These are phyloP conservation scores for Termitomyces sp. DNA, from an alignment of 768 basidiomycete genomes.

Conservation along the genomic window DNA sequence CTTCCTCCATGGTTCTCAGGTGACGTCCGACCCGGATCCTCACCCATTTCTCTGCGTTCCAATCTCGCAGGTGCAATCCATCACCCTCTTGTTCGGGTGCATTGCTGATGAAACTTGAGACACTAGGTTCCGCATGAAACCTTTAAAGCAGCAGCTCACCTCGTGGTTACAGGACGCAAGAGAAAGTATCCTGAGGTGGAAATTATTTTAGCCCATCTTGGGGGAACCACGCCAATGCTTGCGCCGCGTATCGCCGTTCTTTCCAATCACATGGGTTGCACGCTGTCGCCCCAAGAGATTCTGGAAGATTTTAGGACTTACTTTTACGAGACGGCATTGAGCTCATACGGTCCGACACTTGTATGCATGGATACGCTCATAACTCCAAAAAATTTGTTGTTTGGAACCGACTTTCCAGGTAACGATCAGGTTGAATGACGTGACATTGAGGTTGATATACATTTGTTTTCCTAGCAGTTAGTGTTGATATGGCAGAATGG, in stretches of 20 bases:
- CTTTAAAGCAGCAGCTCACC: slow-evolving; percentile 74
- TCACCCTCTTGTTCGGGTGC: not conserved
- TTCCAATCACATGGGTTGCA: slow-evolving; percentile 65
- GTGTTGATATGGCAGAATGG: slow-evolving; percentile 50
- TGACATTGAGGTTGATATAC: not conserved
- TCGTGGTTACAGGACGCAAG: slow-evolving; percentile 67
- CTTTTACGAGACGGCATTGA: slow-evolving; percentile 72
- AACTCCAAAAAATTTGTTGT: slow-evolving; percentile 46
- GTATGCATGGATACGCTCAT: slow-evolving; percentile 47
- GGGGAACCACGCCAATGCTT: slow-evolving; percentile 62
- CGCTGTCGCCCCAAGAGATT: slow-evolving; percentile 58
- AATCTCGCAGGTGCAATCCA: slow-evolving; percentile 48
- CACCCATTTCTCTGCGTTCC: slow-evolving; percentile 63
- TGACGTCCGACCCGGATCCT: slow-evolving; percentile 58
- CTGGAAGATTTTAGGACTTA: slow-evolving; percentile 64
- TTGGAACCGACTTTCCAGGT: slow-evolving; percentile 80
- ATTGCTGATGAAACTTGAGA: not conserved
- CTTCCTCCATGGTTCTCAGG: slow-evolving; percentile 70
- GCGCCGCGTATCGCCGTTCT: slow-evolving; percentile 66
- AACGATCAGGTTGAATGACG: slow-evolving; percentile 3
- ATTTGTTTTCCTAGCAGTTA: slow-evolving; percentile 43
- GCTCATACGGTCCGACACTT: slow-evolving; percentile 48
- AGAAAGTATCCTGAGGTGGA: slow-evolving; percentile 54
- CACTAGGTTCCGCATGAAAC: slow-evolving; percentile 74
- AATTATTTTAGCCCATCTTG: slow-evolving; percentile 69